phyloP scores from a whole-genome alignment of 164 flowering plant genomes.

The Piper longum region DNA sequence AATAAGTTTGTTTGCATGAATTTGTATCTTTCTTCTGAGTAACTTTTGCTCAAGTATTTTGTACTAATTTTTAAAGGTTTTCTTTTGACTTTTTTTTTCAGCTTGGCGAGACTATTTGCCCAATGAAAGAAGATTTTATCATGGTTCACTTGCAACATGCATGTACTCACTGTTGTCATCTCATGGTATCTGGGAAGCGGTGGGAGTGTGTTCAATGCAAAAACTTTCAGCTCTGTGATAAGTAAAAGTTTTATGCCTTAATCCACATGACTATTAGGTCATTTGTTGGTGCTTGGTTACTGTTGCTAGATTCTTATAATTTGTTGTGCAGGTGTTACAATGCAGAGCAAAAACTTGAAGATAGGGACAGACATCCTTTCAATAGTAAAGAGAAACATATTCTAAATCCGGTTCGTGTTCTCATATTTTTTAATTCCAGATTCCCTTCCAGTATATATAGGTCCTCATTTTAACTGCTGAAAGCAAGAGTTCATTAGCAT shows the following conservation, averaged over 20 bases:
- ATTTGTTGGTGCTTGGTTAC: too few species aligned
- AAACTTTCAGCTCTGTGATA: conserved; percentile 85
- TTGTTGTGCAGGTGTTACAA: conserved; percentile 50
- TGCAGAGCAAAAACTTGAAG: conserved; percentile 66
- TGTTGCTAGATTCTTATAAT: background rate
- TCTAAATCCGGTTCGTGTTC: conserved; percentile 47
- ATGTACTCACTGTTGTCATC: conserved; percentile 73
- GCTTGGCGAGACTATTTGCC: conserved; percentile 93
- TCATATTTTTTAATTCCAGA: background rate
- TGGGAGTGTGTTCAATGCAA: conserved; percentile 88
- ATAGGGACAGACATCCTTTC: conserved; percentile 79
- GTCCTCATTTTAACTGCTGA: too few species aligned
- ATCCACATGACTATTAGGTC: background rate
- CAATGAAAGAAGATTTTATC: conserved; percentile 98
- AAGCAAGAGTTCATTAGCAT: too few species aligned
- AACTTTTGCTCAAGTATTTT: background rate
- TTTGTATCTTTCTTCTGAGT: too few species aligned
- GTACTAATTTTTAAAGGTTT: background rate
- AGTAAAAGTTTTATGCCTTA: conserved; percentile 32
- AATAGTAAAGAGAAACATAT: conserved; percentile 63
- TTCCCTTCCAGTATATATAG: too few species aligned
- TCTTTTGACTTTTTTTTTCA: conserved; percentile 10
- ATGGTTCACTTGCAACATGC: conserved; percentile 96
- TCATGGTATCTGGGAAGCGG: conserved; percentile 76
- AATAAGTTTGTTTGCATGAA: too few species aligned